Percentiles rank a stretch among this genome's conserved stretches.
phyloP scores from a whole-genome alignment of 1,284 basidiomycete genomes.

The Malassezia japonica region DNA sequence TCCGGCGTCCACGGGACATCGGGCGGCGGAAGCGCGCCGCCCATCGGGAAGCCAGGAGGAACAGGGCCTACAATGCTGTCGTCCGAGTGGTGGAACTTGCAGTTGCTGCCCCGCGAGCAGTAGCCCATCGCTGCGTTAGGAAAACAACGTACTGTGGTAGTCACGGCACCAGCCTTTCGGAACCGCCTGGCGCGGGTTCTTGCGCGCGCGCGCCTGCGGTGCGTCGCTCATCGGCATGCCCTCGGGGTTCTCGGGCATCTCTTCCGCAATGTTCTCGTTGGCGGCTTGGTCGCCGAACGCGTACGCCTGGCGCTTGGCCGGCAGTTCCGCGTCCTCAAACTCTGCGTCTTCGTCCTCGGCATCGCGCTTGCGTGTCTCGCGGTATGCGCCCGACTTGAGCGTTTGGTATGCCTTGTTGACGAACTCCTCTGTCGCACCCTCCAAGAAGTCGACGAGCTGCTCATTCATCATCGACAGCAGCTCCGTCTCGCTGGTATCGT shows the following conservation, averaged over 20 bases:
- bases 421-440: constrained; percentile 68
- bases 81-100: constrained; percentile 70
- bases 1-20: constrained; percentile 11
- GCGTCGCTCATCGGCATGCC: constrained; percentile 4
- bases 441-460: constrained; percentile 83
- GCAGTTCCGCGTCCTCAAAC: not conserved
- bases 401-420: constrained; percentile 73
- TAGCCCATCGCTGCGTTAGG: constrained; percentile 53
- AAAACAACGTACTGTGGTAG: constrained; percentile 31
- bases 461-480: constrained; percentile 66
- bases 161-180: constrained; percentile 38
- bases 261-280: constrained; percentile 3
- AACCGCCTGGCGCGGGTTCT: constrained; percentile 4
- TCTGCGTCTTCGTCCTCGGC: constrained; percentile 1
- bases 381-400: constrained; percentile 40
- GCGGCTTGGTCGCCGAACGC: not conserved
- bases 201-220: constrained; percentile 8
- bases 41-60: not conserved
- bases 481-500: constrained; percentile 71
- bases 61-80: constrained; percentile 20
- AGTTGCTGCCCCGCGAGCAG: constrained; percentile 77
- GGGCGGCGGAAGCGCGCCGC: constrained; percentile 18
- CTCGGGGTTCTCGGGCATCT: constrained; percentile 6
- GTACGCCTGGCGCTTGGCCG: constrained; percentile 12
- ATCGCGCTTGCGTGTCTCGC: constrained; percentile 11